A percentile compares a stretch with the other conserved stretches of the same genome.
These are phyloP conservation scores for Iberis amara DNA, from an alignment of 441 rosid genomes.

Conservation along the genomic window DNA sequence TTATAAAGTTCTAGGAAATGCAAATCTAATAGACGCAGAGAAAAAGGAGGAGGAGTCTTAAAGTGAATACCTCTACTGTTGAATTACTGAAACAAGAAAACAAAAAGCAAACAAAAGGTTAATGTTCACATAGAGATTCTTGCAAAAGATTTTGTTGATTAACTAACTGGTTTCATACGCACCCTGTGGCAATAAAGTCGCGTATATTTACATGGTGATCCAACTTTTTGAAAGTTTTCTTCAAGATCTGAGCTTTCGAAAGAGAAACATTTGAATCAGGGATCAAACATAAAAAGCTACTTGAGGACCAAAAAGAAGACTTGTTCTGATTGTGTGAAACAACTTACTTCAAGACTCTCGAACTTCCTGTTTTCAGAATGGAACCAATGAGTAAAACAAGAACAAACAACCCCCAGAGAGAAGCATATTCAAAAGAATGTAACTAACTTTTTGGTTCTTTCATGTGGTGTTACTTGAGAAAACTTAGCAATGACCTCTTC, in stretches of 20 bases:
- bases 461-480: conserved; percentile 69
- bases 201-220: conserved; percentile 81
- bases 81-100: conserved; percentile 53
- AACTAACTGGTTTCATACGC: conserved; percentile 14
- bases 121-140: conserved; percentile 2
- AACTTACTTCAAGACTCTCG: conserved; percentile 82
- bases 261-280: conserved; percentile 26
- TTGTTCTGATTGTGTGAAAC: conserved; percentile 21
- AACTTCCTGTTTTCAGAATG: conserved; percentile 55
- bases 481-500: conserved; percentile 69
- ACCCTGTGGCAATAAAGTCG: conserved; percentile 73
- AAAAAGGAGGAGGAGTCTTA: neutral
- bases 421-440: neutral
- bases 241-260: conserved; percentile 59
- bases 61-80: conserved; percentile 53
- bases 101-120: conserved; percentile 10
- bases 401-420: neutral
- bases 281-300: conserved; percentile 4
- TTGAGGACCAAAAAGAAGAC: neutral
- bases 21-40: neutral
- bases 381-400: conserved; percentile 1
- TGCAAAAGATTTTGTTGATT: neutral
- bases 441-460: conserved; percentile 61
- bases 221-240: conserved; percentile 75
- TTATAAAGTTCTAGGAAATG: conserved; percentile 12